Base-by-base conservation (phyloP, 1,284 basidiomycete species). In the Cutaneotrichosporon arboriforme region DNA sequence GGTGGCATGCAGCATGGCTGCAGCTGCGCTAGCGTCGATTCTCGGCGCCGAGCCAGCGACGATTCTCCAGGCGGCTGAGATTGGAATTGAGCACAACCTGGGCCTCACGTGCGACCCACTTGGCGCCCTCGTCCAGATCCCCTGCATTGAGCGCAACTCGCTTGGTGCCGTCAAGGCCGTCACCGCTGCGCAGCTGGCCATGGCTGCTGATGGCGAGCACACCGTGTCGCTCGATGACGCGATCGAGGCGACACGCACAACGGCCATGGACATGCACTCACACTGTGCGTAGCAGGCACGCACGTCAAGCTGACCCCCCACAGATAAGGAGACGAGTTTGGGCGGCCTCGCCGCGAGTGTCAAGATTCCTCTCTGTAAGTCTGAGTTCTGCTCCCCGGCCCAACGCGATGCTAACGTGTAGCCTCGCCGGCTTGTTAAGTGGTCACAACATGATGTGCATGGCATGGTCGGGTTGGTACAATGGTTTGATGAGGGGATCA, bases 161-260 rank as follows among this genome's bases (percentile, higher is more conserved):
- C 62, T 74, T 34, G 66, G 64, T 51, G 88, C 88, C 43, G 88
- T 91, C 43, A 91, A 91, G 72, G 88, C 89, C 8, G 81, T 91
- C 42, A 90, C 88, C 1, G 89, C 89, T n/a, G 89, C 91, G 8
- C 93, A 97, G 68, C 80, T 97, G 4, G 90, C 93, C 1, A 85
- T 97, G 81, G 90, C 92, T 1, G 88, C 86, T 57, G 82, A 87
- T 64, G 91, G 90, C 1, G 81, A 88, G 53, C 65, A 68, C 52
- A 66, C 63, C 33, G 63, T 68, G 17, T 64, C 64, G 51, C 66
- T 97, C 21, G 93, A 97, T 68, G 91, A 97, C 72, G 93, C 93
- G 0, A 97, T 97, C 52, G 88, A 91, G 68, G 94, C 93, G 2
- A 96, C 96, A 88, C 80, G 90, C 35, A 76, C 94, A 37, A 97